Evolutionary conservation across 1,139 yeast genomes (phyloP), one percentile per base, ranked within the genome.

Genomic region (Pichia sp.): DNA sequence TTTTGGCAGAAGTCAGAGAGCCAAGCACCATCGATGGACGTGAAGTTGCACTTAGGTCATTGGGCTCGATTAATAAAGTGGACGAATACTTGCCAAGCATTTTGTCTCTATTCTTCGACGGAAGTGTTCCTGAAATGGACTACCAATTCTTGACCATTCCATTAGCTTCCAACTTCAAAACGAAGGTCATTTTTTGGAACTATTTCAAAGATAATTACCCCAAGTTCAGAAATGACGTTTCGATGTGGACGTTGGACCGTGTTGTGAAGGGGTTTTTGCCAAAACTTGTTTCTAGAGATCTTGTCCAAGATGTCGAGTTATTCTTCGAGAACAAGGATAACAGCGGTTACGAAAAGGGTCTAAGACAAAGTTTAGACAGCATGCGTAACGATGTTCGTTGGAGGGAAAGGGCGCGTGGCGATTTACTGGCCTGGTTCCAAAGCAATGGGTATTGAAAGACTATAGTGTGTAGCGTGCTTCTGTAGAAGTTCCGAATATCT

Each of bases 51-150:
- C 72, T 87, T 41, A 67, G 69, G 19, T 81, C 92, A 0, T 70
- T 87, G 53, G 93, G 93, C 4, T 69, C 76, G 8, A 77, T 81
- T n/a, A 54, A 61, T 30, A 68, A 71, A n/a, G 72, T 75, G 50
- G 63, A 68, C 5, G 64, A 64, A 11, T 70, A 74, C 42, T 70
- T 79, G 45, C 66, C 70, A 11, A 66, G 67, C 54, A 70, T 82
- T 51, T 64, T 82, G 40, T 66, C 64, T 0, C 65, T 74, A 59
- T 68, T 82, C 47, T 65, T 76, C 45, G 66, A 72, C 30, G 72
- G 75, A 4, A 68, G 74, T 11, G 71, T 85, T 38, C 87, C 88
- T n/a, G 78, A 79, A 47, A 88, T 87, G 88, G 90, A 87, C 66
- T 75, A 81, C 30, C 87, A 84, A 64, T 84, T 79, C 64, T 70